phyloP scores from a whole-genome alignment of 331 rosid species.

The Cydonia oblonga region DNA sequence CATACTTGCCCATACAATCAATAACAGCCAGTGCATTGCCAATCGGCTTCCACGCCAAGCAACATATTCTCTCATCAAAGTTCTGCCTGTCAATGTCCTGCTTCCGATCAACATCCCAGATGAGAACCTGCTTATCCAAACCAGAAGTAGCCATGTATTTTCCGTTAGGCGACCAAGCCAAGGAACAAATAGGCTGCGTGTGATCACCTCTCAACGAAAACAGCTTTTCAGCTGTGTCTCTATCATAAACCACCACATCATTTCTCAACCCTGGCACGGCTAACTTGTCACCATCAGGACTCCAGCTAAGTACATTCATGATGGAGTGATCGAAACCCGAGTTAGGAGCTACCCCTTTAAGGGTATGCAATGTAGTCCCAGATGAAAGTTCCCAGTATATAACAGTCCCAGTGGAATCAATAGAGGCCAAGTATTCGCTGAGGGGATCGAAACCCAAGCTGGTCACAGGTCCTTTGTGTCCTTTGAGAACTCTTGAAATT shows the following conservation, averaged over 20 bases:
- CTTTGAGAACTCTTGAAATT: conserved; percentile 87
- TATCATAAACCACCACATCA: conserved; percentile 83
- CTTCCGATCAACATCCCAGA: conserved; percentile 77
- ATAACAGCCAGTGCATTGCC: conserved; percentile 73
- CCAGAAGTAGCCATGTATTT: conserved; percentile 84
- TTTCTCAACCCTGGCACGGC: conserved; percentile 83
- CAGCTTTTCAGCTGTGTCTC: conserved; percentile 84
- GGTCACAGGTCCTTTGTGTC: conserved; percentile 76
- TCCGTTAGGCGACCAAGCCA: conserved; percentile 96
- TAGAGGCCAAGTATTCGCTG: conserved; percentile 77
- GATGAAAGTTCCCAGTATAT: conserved; percentile 79
- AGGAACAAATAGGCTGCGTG: conserved; percentile 56
- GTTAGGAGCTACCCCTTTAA: conserved; percentile 71
- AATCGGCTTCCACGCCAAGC: conserved; percentile 83
- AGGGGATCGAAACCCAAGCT: conserved; percentile 79
- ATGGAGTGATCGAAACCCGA: conserved; percentile 52
- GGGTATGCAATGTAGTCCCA: conserved; percentile 58
- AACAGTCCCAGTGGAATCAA: conserved; percentile 74
- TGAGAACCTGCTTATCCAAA: conserved; percentile 78
- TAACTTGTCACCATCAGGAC: conserved; percentile 84
- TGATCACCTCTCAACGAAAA: conserved; percentile 84
- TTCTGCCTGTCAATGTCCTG: conserved; percentile 89
- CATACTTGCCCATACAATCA: conserved; percentile 82
- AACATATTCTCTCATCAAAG: conserved; percentile 70
- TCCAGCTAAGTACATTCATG: conserved; percentile 78